A percentile compares a stretch with the other conserved stretches of the same genome.
Evolutionary conservation across 257 asterid species (phyloP).

Genomic region (Solanum okadae): DNA sequence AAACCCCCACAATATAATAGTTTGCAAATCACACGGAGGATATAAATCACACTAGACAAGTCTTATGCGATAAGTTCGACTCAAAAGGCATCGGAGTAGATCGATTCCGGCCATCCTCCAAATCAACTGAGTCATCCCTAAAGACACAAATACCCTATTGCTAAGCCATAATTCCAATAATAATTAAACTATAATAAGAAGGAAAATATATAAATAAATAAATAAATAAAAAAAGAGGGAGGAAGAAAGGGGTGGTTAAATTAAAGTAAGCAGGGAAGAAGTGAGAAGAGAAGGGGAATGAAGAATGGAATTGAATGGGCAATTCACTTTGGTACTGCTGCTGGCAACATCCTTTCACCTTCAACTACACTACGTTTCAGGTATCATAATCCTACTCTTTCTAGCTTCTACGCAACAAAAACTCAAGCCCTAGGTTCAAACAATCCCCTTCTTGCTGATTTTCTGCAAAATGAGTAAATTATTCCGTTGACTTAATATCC

Average conservation of each 20-base stretch:
- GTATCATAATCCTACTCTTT: background rate
- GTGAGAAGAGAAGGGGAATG: background rate
- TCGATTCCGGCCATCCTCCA: background rate
- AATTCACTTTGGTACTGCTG: background rate
- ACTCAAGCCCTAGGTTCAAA: background rate
- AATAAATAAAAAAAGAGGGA: too few species aligned
- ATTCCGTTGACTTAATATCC: background rate
- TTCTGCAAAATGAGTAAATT: background rate
- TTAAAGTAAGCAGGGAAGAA: background rate
- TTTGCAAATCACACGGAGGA: fast-evolving
- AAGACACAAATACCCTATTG: background rate
- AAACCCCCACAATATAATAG: too few species aligned
- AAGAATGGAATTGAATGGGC: background rate
- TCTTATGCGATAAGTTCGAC: fast-evolving
- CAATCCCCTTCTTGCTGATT: background rate
- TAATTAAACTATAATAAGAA: background rate
- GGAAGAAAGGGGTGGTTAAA: background rate
- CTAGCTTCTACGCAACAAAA: background rate
- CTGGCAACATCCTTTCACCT: background rate
- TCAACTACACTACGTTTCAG: background rate
- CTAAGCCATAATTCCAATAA: background rate
- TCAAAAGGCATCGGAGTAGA: fast-evolving
- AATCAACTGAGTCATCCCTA: background rate
- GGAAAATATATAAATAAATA: background rate
- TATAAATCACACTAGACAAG: fast-evolving